Base-by-base conservation (phyloP, 768 basidiomycete genomes). In the Russula compacta region DNA sequence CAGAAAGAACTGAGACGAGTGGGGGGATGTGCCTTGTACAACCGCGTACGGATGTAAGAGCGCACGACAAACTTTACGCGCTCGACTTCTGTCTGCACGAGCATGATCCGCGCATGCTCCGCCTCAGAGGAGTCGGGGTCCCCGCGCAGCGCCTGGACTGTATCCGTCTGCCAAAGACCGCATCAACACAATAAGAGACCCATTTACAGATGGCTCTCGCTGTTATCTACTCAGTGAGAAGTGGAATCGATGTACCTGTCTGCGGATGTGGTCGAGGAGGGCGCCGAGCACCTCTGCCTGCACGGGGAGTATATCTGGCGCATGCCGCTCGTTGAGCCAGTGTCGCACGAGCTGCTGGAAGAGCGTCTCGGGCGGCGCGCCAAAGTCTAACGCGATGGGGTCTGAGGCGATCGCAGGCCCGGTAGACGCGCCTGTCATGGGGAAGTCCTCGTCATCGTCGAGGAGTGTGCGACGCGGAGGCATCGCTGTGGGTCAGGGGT, bases 41-140 rank as follows among this genome's bases (percentile, higher is more conserved):
- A 72, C 61, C 94, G 78, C 33, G 89, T 91, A 24, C 95, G 81
- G 5, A 95, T 81, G 71, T 95, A 98, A 1, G 92, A 91, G 59
- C 94, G 76, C 29, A 97, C 83, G 58, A 95, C 82, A 69, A 93
- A 98, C 73, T 93, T 95, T 67, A 92, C 90, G 44, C 95, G 83
- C 70, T 98, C 94, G 66, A 95, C 83, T 73, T 98, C 94, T 0
- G 92, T 95, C 73, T 95, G 92, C 0, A 91, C 94, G 56, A 98
- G 85, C 78, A 92, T 87, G 38, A 95, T 89, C 66, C 92, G 79
- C 62, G 94, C 89, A 68, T 98, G 93, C 64, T 98, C 94, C 63
- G 95, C 92, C 68, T 95, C 92, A 1, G 87, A 91, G 2, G 90
- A 86, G 40, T 83, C 81, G 0, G 91, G 88, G 71, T 95, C 92